Percentiles rank a stretch among this genome's conserved stretches.
Conservation (phyloP, 768 basidiomycete genomes). For the Serendipita sp. region DNA sequence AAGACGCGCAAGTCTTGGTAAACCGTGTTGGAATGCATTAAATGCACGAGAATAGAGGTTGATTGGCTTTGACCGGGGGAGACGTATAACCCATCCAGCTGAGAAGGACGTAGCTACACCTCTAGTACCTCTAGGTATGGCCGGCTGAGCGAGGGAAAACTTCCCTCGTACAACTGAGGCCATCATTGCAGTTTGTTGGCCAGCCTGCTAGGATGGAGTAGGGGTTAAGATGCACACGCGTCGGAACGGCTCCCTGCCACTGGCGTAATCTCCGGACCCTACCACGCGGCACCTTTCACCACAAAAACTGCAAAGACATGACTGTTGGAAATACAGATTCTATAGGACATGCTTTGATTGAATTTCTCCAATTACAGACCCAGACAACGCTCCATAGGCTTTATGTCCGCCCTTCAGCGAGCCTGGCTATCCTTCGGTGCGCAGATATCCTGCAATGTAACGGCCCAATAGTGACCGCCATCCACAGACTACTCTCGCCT, state of each 20-base stretch:
- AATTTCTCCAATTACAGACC: constrained; percentile 68
- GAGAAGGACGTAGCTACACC: not conserved
- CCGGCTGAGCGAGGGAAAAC: not conserved
- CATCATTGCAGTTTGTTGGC: not conserved
- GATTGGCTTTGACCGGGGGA: not conserved
- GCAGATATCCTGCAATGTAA: constrained; percentile 12
- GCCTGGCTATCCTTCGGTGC: constrained; percentile 78
- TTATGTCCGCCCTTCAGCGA: constrained; percentile 74
- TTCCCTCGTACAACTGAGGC: not conserved
- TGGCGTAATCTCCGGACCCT: no score
- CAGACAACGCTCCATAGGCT: constrained; percentile 61
- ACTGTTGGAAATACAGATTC: not conserved
- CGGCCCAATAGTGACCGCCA: not conserved
- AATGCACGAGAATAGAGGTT: not conserved
- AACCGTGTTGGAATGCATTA: not conserved
- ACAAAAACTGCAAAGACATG: not conserved
- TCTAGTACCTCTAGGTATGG: not conserved
- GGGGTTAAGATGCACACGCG: not conserved
- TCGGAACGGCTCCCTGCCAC: not conserved
- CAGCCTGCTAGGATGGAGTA: not conserved
- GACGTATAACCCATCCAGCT: no score
- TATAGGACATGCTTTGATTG: constrained; percentile 39
- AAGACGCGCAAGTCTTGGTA: not conserved
- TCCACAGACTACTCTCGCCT: constrained; percentile 49
- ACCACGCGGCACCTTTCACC: not conserved